These are phyloP conservation scores for Aspergillus novofumigatus DNA, from an alignment of 2,329 filamentous ascomycete species.

Conservation along the genomic window DNA sequence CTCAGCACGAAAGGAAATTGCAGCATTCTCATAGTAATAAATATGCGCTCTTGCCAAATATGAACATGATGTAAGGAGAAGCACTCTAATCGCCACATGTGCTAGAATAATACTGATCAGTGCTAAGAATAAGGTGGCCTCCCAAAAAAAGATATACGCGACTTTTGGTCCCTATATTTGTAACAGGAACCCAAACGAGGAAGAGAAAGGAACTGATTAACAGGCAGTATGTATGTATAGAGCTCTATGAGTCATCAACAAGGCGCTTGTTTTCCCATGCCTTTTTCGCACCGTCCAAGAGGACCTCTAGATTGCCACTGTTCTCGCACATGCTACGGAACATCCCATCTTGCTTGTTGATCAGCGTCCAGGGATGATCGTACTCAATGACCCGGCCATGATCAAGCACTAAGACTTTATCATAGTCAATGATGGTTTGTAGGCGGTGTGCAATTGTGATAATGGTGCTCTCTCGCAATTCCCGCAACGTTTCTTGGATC, in stretches of 20 bases:
- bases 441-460: slow-evolving; percentile 95
- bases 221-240: slow-evolving; percentile 8
- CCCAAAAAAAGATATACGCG: neutral
- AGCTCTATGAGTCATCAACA: slow-evolving; percentile 38
- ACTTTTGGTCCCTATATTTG: neutral
- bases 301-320: slow-evolving; percentile 58
- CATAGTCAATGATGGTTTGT: slow-evolving; percentile 96
- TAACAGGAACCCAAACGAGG: neutral
- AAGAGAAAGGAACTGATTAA: neutral
- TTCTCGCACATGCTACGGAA: slow-evolving; percentile 68
- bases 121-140: neutral
- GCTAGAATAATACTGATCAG: neutral
- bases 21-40: neutral
- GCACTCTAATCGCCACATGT: neutral
- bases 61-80: neutral
- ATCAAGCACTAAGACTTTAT: slow-evolving; percentile 93
- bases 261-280: slow-evolving; percentile 46
- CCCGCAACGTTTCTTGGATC: slow-evolving; percentile 94
- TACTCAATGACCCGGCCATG: slow-evolving; percentile 84
- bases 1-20: neutral
- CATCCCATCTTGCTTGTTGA: slow-evolving; percentile 64
- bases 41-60: neutral
- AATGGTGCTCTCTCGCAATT: slow-evolving; percentile 80
- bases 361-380: slow-evolving; percentile 80
- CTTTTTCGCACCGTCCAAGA: slow-evolving; percentile 53